A percentile compares a stretch with the other conserved stretches of the same genome.
These are phyloP conservation scores for Warburgia ugandensis DNA, from an alignment of 164 flowering plant species.

Conservation along the genomic window DNA sequence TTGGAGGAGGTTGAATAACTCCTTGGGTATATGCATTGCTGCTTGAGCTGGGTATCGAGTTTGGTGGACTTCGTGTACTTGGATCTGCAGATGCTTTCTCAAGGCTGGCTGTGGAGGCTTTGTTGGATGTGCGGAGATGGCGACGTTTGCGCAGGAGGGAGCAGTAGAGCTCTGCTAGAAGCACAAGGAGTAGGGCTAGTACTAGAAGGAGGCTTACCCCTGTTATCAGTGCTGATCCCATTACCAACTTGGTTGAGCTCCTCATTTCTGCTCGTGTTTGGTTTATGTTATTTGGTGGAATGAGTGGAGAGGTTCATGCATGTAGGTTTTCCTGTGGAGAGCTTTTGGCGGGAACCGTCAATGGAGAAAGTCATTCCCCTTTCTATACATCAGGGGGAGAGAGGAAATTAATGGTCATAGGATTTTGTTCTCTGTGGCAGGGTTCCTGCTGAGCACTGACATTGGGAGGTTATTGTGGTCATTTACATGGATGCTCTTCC, in stretches of 20 bases:
- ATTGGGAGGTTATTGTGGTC: too few species aligned
- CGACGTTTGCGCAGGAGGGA: conserved; percentile 53
- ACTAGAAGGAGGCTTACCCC: conserved; percentile 53
- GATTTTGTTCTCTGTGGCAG: not conserved
- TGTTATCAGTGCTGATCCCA: conserved; percentile 66
- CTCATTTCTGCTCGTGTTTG: not conserved
- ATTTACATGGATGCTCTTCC: too few species aligned
- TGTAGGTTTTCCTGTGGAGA: too few species aligned
- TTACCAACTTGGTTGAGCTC: conserved; percentile 46
- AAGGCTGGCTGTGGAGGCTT: conserved; percentile 8
- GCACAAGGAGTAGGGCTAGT: conserved; percentile 46
- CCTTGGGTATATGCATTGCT: conserved; percentile 52
- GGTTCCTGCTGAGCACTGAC: too few species aligned
- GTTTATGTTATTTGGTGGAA: conserved; percentile 1
- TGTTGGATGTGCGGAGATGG: conserved; percentile 7
- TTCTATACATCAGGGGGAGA: not conserved
- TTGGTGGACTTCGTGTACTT: conserved; percentile 9
- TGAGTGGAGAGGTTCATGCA: too few species aligned
- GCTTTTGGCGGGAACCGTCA: too few species aligned
- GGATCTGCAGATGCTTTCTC: too few species aligned
- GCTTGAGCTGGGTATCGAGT: conserved; percentile 15
- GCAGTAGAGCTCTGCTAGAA: conserved; percentile 86
- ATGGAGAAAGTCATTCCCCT: not conserved
- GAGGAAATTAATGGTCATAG: not conserved
- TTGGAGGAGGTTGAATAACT: conserved; percentile 61